phyloP scores from a whole-genome alignment of 2,329 filamentous ascomycete species.

The Pseudocercospora crystallina region DNA sequence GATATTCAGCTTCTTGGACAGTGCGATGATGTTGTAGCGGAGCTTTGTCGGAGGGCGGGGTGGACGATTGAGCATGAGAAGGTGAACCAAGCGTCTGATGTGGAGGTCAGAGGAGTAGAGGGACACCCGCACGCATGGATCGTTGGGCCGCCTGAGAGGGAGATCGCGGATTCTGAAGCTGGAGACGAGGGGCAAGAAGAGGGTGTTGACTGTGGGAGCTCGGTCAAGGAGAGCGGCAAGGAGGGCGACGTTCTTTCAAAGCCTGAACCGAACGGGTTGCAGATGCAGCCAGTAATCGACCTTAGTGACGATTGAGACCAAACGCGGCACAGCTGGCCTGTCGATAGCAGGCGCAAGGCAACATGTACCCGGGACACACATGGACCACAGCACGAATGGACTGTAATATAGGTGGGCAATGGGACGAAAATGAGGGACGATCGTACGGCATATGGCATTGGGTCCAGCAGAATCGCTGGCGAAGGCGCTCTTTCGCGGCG shows the following conservation, averaged over 20 bases:
- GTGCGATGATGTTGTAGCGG: slow-evolving; percentile 85
- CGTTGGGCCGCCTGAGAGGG: background rate
- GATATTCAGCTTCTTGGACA: slow-evolving; percentile 96
- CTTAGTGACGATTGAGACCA: background rate
- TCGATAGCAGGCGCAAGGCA: too few relatives aligned
- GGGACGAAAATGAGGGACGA: too few relatives aligned
- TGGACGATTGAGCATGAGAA: slow-evolving; percentile 79
- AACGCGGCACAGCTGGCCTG: too few relatives aligned
- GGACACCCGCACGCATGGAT: background rate
- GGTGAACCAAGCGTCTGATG: too few relatives aligned
- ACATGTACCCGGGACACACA: too few relatives aligned
- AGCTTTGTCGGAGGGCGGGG: slow-evolving; percentile 76
- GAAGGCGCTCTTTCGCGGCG: too few relatives aligned
- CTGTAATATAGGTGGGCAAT: too few relatives aligned
- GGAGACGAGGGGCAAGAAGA: too few relatives aligned
- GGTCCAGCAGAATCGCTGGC: too few relatives aligned
- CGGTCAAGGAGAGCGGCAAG: background rate
- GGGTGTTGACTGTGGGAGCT: background rate
- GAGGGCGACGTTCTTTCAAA: background rate
- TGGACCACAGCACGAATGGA: too few relatives aligned
- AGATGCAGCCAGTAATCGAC: background rate
- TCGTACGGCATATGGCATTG: too few relatives aligned
- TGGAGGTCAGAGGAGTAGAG: background rate
- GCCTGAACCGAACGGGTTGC: background rate
- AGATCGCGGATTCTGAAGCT: background rate